Evolutionary conservation across 2,329 filamentous ascomycete species (phyloP).

Genomic region (Aspergillus candidus): DNA sequence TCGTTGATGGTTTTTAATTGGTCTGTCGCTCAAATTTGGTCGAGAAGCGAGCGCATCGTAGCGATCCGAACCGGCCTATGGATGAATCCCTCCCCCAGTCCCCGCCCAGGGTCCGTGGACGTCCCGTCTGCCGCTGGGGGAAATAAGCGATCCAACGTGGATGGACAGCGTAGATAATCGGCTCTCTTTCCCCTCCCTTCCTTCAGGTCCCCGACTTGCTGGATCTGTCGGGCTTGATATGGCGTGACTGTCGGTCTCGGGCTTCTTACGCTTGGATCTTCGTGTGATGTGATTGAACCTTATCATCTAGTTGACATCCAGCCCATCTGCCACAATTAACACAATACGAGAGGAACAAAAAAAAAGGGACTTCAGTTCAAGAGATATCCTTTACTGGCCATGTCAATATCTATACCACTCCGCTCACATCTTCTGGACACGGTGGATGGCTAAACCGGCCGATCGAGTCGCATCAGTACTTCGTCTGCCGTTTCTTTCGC

Average conservation of each 20-base stretch:
- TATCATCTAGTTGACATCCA: neutral
- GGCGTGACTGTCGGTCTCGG: neutral
- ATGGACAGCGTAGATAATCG: too few species aligned
- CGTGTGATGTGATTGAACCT: conserved; percentile 10
- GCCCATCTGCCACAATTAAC: too few species aligned
- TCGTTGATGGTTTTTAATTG: conserved; percentile 8
- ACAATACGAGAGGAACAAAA: neutral
- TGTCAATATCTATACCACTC: conserved; percentile 8
- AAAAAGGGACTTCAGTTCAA: neutral
- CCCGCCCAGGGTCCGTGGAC: neutral
- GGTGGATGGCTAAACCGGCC: conserved; percentile 5
- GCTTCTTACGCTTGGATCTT: conserved; percentile 7
- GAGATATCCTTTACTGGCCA: conserved; percentile 5
- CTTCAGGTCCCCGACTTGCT: too few species aligned
- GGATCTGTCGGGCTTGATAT: too few species aligned
- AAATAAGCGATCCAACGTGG: too few species aligned
- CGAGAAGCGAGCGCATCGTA: too few species aligned
- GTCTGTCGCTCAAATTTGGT: neutral
- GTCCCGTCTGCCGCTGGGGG: too few species aligned
- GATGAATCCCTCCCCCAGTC: conserved; percentile 9
- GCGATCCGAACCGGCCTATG: conserved; percentile 2
- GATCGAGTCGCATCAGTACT: too few species aligned
- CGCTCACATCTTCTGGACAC: conserved; percentile 3
- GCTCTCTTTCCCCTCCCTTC: too few species aligned
- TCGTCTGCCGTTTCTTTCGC: conserved; percentile 16